phyloP scores from a whole-genome alignment of 2,329 filamentous ascomycete genomes.

The Juglanconis juglandina region DNA sequence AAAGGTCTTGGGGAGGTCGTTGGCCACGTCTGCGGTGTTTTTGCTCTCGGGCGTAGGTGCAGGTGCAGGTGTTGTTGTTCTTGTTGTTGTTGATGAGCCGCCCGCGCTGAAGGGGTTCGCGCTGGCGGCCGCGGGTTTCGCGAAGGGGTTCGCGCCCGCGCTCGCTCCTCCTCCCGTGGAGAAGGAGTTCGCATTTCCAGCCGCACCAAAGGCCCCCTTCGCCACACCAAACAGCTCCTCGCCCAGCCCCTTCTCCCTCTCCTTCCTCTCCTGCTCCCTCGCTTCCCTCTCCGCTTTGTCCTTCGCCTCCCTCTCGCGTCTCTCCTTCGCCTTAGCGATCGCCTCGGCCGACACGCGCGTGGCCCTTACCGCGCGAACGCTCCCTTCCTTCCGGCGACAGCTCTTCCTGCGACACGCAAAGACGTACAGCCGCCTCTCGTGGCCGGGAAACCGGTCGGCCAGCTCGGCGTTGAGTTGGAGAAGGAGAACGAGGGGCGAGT shows the following conservation, averaged over 20 bases:
- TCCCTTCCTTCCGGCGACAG: conserved; percentile 80
- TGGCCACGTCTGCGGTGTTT: conserved; percentile 21
- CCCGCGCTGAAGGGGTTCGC: conserved; percentile 41
- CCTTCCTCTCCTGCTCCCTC: conserved; percentile 25
- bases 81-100: conserved; percentile 28
- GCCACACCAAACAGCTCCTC: conserved; percentile 69
- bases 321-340: conserved; percentile 23
- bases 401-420: conserved; percentile 75
- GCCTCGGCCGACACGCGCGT: conserved; percentile 53
- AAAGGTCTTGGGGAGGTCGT: conserved; percentile 58
- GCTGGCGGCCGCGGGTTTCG: conserved; percentile 35
- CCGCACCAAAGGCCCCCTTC: conserved; percentile 31
- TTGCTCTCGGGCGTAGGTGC: too few relatives aligned
- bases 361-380: conserved; percentile 71
- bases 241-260: conserved; percentile 49
- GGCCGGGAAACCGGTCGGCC: conserved; percentile 78
- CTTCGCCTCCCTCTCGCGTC: conserved; percentile 32
- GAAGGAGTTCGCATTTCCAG: conserved; percentile 57
- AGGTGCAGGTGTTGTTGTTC: conserved; percentile 23
- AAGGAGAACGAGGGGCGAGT: conserved; percentile 75
- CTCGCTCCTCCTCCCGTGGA: conserved; percentile 40
- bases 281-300: conserved; percentile 30
- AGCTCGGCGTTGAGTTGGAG: conserved; percentile 90
- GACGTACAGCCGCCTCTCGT: conserved; percentile 85
- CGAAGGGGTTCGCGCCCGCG: conserved; percentile 59